Base-by-base conservation (phyloP, 2,329 filamentous ascomycete genomes). In the Cladosporium sp. region DNA sequence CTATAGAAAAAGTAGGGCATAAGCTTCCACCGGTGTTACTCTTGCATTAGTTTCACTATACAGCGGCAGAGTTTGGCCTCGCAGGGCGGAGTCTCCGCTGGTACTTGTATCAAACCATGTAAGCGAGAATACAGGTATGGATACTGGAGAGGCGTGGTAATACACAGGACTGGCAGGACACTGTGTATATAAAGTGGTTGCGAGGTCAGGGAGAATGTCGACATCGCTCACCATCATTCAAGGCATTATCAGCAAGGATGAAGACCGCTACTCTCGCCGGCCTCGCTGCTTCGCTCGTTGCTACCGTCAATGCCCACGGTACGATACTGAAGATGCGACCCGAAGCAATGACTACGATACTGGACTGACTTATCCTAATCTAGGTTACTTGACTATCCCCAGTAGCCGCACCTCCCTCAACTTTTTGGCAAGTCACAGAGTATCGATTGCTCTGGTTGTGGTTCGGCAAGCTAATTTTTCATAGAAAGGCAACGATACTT, bases 1-100 rank as follows among this genome's bases (percentile, higher is more conserved):
- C 26, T 30, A 14, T 30, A 14, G 28, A 12, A 34, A n/a, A 34
- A 34, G 7, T 30, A 34, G 52, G 28, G 26, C 26, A 55, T 5
- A 55, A 32, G 52, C 52, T 55, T 21, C 51, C 7, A 21, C 18
- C 18, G 18, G 32, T 34, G 32, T 55, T 28, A 55, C 15, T n/a
- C 28, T 34, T 32, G 52, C 28, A 55, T 55, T 32, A 55, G 52
- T 14, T 15, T 34, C 18, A 55, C n/a, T 26, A 32, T 21, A 55
- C 52, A 55, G 28, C 7, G 15, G 5, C 18, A 55, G n/a, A 34
- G 30, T 55, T 55, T 8, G 18, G 3, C 18, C 18, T n/a, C 11
- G 52, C 52, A 55, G 52, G 10, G 52, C 52, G 52, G 52, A 55
- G 52, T 34, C 28, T 55, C 52, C 52, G 52, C 52, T 21, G 4